Conservation (phyloP, 1,284 basidiomycete genomes). For the Hypsizygus ulmarius region DNA sequence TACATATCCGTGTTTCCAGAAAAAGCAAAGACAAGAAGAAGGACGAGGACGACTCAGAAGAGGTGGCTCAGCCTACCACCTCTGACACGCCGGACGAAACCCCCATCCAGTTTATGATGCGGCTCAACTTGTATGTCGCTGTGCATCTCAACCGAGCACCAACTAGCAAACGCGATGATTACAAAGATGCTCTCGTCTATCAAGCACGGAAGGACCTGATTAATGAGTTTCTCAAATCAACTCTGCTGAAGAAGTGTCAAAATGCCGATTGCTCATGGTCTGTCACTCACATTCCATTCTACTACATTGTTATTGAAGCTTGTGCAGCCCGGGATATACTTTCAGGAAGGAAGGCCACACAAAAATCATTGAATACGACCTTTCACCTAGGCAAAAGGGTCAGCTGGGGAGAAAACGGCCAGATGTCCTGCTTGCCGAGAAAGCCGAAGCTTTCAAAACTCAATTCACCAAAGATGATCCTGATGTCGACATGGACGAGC, state of each 20-base stretch:
- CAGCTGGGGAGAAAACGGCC: conserved; percentile 62
- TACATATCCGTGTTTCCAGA: conserved; percentile 38
- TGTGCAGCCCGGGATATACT: conserved; percentile 71
- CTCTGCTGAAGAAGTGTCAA: conserved; percentile 71
- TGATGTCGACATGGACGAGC: conserved; percentile 45
- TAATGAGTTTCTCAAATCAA: conserved; percentile 76
- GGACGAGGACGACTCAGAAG: conserved; percentile 37
- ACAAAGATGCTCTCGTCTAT: conserved; percentile 89
- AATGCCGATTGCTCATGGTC: conserved; percentile 79
- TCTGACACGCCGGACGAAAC: conserved; percentile 47
- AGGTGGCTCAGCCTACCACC: conserved; percentile 15
- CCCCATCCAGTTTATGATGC: conserved; percentile 62
- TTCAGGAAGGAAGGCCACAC: conserved; percentile 94
- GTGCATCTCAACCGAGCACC: conserved; percentile 60
- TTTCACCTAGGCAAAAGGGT: conserved; percentile 77
- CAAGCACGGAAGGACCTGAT: conserved; percentile 86
- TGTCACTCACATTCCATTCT: conserved; percentile 35
- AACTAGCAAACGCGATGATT: conserved; percentile 70
- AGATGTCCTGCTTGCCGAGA: conserved; percentile 65
- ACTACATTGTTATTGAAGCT: conserved; percentile 8
- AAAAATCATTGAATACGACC: conserved; percentile 93
- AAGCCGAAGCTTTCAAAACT: conserved; percentile 26
- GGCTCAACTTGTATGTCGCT: conserved; percentile 75
- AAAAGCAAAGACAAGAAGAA: conserved; percentile 40
- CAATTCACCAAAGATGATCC: conserved; percentile 31